These are phyloP conservation scores for Schizosaccharomyces japonicus DNA, from an alignment of 805 yeast species.

Conservation along the genomic window DNA sequence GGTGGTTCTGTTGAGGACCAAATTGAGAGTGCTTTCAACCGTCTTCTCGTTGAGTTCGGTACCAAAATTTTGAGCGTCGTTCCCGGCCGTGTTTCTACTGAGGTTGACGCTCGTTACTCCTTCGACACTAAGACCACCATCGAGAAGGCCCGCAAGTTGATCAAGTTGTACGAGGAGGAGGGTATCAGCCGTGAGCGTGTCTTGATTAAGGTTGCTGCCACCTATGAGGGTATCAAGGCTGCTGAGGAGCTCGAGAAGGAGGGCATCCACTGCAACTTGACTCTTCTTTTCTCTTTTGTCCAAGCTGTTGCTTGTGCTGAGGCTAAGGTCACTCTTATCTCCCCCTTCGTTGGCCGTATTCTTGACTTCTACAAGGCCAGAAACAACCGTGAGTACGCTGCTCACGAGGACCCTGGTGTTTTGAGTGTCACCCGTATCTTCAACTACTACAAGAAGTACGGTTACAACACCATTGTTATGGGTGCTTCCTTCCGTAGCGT, in stretches of 20 bases:
- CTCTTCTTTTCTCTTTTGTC: conserved; percentile 76
- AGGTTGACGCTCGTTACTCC: conserved; percentile 94
- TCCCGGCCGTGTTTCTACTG: conserved; percentile 98
- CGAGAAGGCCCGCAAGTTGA: conserved; percentile 78
- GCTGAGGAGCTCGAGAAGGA: conserved; percentile 83
- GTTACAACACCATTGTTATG: conserved; percentile 94
- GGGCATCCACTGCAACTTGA: conserved; percentile 83
- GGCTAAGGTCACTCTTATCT: conserved; percentile 82
- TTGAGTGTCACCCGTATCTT: conserved; percentile 61
- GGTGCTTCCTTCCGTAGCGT: conserved; percentile 98
- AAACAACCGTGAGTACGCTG: conserved; percentile 49
- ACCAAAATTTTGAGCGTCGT: conserved; percentile 74
- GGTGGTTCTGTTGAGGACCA: conserved; percentile 27
- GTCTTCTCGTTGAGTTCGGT: conserved; percentile 89
- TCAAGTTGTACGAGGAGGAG: conserved; percentile 56
- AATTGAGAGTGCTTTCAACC: conserved; percentile 68
- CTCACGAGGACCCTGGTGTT: conserved; percentile 88
- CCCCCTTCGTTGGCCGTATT: conserved; percentile 98
- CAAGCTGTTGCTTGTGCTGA: conserved; percentile 99
- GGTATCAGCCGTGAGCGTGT: conserved; percentile 80
- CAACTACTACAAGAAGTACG: conserved; percentile 95
- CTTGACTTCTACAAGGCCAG: conserved; percentile 92
- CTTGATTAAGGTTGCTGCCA: conserved; percentile 87
- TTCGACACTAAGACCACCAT: conserved; percentile 86
- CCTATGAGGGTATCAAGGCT: conserved; percentile 99